Evolutionary conservation across 192 early-diverging fungal species (phyloP).

Genomic region (Helicostylum pulchrum): DNA sequence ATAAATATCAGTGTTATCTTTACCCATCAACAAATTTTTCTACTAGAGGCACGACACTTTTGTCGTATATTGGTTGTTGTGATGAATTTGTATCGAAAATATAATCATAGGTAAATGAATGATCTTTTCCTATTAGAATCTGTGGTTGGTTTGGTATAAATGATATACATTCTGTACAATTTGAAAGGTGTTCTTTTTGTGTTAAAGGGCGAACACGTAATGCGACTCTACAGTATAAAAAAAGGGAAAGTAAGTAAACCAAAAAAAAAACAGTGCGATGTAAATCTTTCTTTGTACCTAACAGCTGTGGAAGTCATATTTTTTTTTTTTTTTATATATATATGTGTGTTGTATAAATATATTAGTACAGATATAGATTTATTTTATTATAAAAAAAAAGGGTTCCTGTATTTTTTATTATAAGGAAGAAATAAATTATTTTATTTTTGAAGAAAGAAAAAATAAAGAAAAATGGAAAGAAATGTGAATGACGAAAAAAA

Average conservation of each 20-base stretch:
- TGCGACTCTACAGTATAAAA: conserved; percentile 54
- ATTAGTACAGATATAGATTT: too few species aligned
- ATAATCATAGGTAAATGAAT: conserved; percentile 67
- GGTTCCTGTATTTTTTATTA: too few species aligned
- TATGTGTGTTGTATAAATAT: neutral
- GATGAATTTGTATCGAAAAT: conserved; percentile 52
- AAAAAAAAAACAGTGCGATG: neutral
- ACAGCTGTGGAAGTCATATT: conserved; percentile 22
- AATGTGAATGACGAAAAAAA: neutral
- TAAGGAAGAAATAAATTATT: too few species aligned
- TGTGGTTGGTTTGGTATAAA: conserved; percentile 57
- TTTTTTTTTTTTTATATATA: neutral
- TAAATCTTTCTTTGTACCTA: conserved; percentile 25
- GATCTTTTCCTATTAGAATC: conserved; percentile 58
- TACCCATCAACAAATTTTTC: conserved; percentile 72
- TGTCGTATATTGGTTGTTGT: conserved; percentile 58
- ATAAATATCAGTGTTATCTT: conserved; percentile 38
- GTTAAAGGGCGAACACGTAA: conserved; percentile 75
- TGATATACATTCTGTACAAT: conserved; percentile 57
- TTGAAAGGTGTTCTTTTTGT: conserved; percentile 66
- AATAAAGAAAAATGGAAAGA: conserved; percentile 11
- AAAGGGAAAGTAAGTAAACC: neutral
- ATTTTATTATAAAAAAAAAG: too few species aligned
- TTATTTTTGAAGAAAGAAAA: conserved; percentile 5
- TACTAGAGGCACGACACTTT: conserved; percentile 58